Base-by-base conservation (phyloP, 2,329 filamentous ascomycete species). In the Huntiella savannae region DNA sequence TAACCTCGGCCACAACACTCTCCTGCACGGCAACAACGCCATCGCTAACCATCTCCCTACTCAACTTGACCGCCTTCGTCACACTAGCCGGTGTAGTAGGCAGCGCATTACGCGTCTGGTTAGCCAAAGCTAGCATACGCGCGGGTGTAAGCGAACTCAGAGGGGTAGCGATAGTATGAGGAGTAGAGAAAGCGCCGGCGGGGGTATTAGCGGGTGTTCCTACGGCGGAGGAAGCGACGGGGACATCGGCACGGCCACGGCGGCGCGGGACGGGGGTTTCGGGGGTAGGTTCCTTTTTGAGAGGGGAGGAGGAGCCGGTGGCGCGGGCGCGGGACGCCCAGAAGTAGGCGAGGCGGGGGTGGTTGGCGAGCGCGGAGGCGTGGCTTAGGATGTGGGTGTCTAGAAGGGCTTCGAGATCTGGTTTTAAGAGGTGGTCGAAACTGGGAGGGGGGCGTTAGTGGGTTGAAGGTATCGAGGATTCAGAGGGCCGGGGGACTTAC, bases 31-130 rank as follows among this genome's bases (percentile, higher is more conserved):
- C 73, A 39, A 76, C 59, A 6, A 79, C 75, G 51, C 73, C 76
- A 44, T 73, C 69, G 51, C 73, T 66, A 49, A 91, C 62, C n/a
- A 73, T 71, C 40, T 76, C 59, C 5, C 78, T 75, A 51, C 73
- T 76, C 56, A 72, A 77, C 62, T 91, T 86, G 58, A 92, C 77
- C 52, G 75, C 77, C 53, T 79, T 69, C 35, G 79, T 82, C 33
- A 93, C 77, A 50, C 81, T 76, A 36, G 82, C 78, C 4, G 86
- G 86, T 2, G 84, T 86, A 6, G 84, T 77, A 16, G 84, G 84
- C 44, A 92, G 68, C n/a, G 78, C 73, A 44, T 86, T 73, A 55
- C 74, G 77, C 49, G 66, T 58, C 50, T 66, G 60, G 17, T 17
- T 17, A 49, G 73, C 69, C 43, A 73, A 65, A 10, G 68, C 65